A percentile compares a stretch with the other conserved stretches of the same genome.
phyloP scores from a whole-genome alignment of 2,329 filamentous ascomycete genomes.

The Dactylellina leptospora region DNA sequence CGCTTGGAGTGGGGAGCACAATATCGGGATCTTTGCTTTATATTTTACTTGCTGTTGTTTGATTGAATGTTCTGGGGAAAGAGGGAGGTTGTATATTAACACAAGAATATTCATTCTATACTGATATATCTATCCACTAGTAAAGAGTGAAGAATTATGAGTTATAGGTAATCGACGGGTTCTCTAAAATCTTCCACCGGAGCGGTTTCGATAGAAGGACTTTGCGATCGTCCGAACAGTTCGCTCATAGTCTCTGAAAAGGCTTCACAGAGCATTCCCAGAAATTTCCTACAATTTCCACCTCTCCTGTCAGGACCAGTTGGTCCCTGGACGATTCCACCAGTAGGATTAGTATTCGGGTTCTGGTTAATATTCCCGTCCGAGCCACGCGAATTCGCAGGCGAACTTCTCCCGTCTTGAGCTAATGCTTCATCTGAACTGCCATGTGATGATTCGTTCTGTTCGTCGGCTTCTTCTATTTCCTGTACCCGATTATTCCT shows the following conservation, averaged over 20 bases:
- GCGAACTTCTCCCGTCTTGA: neutral
- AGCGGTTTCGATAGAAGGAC: neutral
- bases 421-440: neutral
- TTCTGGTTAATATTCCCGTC: neutral
- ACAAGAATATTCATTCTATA: no score
- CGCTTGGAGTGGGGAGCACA: neutral
- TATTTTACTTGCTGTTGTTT: neutral
- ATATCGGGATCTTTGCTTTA: neutral
- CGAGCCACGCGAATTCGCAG: neutral
- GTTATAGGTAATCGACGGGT: conserved; percentile 4
- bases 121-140: no score
- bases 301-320: neutral
- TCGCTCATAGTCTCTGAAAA: neutral
- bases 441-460: neutral
- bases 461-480: neutral
- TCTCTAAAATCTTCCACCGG: conserved; percentile 11
- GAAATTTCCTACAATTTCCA: conserved; percentile 12
- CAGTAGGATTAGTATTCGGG: neutral
- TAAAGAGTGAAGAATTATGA: no score
- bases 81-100: neutral
- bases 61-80: no score
- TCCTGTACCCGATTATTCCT: conserved; percentile 3
- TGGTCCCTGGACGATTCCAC: neutral
- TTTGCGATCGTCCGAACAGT: conserved; percentile 12
- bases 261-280: conserved; percentile 20